Evolutionary conservation across 1,284 basidiomycete species (phyloP), one percentile per base, ranked within the genome.

Genomic region (Papiliotrema flavescens): DNA sequence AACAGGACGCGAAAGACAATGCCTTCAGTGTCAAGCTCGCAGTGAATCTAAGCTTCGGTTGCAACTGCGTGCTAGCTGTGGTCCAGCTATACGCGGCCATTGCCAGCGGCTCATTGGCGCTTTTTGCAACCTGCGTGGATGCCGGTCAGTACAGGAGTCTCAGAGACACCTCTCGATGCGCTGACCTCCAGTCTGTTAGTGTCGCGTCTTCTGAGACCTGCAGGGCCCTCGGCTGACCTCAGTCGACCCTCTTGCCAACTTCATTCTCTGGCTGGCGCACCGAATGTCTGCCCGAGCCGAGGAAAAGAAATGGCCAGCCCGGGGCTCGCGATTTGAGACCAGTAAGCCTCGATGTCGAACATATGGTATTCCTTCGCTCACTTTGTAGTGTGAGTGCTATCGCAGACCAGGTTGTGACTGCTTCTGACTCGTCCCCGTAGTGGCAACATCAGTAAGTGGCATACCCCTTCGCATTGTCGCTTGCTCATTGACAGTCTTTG

Each of bases 41-140:
- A 6, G 78, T 98, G 28, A 91, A 85, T 74, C 85, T 86, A 19
- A 92, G 89, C 67, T 81, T 98, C 43, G 67, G 82, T 32, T 81
- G 84, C 54, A 98, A 98, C 75, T 79, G 90, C 57, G 73, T 73
- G 28, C 81, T 92, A 6, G 79, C 80, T 5, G 60, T 68, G 2
- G 56, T 81, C 0, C 79, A 81, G 69, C 73, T 83, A 7, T 83
- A 83, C 69, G 94, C 90, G 14, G 94, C 95, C 17, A 81, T 92
- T 58, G 88, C 88, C 2, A 88, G 90, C 2, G 68, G 84, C 15
- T 95, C 91, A 0, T 79, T 98, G 13, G 91, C 92, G 11, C 81
- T 98, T 48, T 84, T 98, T 55, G 91, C 93, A 22, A 94, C 90
- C 2, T 88, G 84, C 22, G 87, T 94, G 64, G 92, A 96, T 73